Base-by-base conservation (phyloP, 108 stramenopile species). In the Pseudonitzschia delicatissima region DNA sequence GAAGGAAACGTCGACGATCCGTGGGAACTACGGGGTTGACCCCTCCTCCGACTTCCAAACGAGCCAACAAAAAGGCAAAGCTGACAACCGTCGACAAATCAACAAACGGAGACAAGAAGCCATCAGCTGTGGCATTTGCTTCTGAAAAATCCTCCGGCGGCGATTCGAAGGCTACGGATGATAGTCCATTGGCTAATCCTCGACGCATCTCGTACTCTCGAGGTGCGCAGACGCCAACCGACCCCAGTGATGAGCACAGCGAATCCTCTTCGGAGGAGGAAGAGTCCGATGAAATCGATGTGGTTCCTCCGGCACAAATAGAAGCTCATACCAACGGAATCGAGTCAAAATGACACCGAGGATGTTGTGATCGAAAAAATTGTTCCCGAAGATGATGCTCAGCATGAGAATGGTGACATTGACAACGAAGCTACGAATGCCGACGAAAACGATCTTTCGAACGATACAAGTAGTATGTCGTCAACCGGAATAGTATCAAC, bases 1-100 rank as follows among this genome's bases (percentile, higher is more conserved):
- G 73, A 15, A 74, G 74, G 57, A 82, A 82, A 64, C 71, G 72
- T 40, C 75, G 78, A 33, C 71, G 77, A 59, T 72, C 71, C 39
- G 25, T 45, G 26, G 66, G 57, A 31, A 72, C 77, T 12, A 64
- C 71, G 12, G 71, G 71, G 4, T 55, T 78, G 29, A 78, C 77
- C 15, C 77, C 77, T 40, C 64, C 69, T 32, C 53, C 72, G 17
- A 29, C 35, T 5, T 44, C 23, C 3, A 20, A 23, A 17, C 63
- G 64, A 36, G 51, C 28, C 9, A 23, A 44, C 1, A 68, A 58
- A 52, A 62, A 44, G 37, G 25, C 71, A 6, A 53, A 48, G 23
- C 6, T n/a, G 5, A 57, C 28, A 15, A 37, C 60, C 28, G 33
- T 1, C 64, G n/a, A 29, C 13, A 49, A 45, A 15, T 18, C 27